These are phyloP conservation scores for Magnaporthiopsis rhizophila DNA, from an alignment of 2,329 filamentous ascomycete species.

Conservation along the genomic window DNA sequence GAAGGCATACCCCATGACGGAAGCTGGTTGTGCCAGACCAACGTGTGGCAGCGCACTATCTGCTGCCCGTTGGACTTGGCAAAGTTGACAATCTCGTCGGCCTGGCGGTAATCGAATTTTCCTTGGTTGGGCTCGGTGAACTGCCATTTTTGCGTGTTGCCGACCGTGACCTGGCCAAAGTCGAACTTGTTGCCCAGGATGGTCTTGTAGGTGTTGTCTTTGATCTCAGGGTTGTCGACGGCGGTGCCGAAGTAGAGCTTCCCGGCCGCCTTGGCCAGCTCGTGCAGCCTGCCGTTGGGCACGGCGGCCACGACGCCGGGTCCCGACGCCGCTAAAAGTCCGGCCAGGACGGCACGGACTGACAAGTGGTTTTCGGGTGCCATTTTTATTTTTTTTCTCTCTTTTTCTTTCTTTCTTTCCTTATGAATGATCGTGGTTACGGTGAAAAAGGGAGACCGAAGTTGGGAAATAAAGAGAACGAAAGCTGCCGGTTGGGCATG, in stretches of 20 bases:
- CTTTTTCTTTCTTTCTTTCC: too few relatives aligned
- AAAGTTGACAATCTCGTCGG: slow-evolving; percentile 43
- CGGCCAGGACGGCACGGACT: background rate
- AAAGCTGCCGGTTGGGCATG: background rate
- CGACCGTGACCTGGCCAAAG: slow-evolving; percentile 58
- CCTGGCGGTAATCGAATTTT: slow-evolving; percentile 49
- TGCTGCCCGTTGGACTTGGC: slow-evolving; percentile 41
- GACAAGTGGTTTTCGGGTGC: background rate
- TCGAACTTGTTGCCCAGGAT: slow-evolving; percentile 47
- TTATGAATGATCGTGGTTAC: too few relatives aligned
- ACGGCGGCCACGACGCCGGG: background rate
- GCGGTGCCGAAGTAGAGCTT: slow-evolving; percentile 58
- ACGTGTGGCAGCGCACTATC: slow-evolving; percentile 54
- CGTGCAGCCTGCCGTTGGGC: slow-evolving; percentile 30
- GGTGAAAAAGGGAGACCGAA: too few relatives aligned
- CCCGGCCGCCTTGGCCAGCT: slow-evolving; percentile 46
- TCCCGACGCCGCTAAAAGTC: background rate
- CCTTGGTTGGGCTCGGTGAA: slow-evolving; percentile 48
- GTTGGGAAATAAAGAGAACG: background rate
- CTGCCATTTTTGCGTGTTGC: slow-evolving; percentile 59
- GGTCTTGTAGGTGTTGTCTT: slow-evolving; percentile 44
- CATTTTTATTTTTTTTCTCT: too few relatives aligned
- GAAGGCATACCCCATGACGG: slow-evolving; percentile 38
- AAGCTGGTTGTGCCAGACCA: slow-evolving; percentile 45
- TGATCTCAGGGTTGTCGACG: slow-evolving; percentile 49